Conservation (phyloP, 306 rosid species). For the Cucurbita pepo region DNA sequence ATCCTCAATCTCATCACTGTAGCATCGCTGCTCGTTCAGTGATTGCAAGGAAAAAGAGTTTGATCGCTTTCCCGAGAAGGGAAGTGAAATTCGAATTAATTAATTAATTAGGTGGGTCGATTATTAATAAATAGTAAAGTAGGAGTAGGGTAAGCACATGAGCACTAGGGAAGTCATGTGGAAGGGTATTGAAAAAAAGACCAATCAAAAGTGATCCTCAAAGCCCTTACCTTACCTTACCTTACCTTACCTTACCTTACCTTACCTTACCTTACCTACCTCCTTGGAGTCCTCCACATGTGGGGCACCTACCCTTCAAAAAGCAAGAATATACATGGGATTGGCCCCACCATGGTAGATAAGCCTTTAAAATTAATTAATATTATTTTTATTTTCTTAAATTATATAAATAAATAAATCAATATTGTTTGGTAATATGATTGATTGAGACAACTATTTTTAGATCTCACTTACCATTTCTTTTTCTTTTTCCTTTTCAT, state of each 20-base stretch:
- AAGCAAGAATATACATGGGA: not conserved
- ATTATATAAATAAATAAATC: not conserved
- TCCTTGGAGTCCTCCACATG: constrained; percentile 32
- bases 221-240: constrained; percentile 25
- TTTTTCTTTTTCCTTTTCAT: not conserved
- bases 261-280: constrained; percentile 33
- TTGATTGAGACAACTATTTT: constrained; percentile 3
- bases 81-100: constrained; percentile 5
- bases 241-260: constrained; percentile 42
- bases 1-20: too few relatives aligned
- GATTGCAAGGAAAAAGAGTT: too few relatives aligned
- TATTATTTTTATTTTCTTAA: not conserved
- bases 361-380: constrained; percentile 5
- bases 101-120: constrained; percentile 9
- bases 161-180: constrained; percentile 56
- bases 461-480: not conserved
- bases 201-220: constrained; percentile 18
- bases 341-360: constrained; percentile 16
- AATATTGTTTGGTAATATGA: not conserved
- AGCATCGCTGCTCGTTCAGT: too few relatives aligned
- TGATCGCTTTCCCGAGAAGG: not conserved
- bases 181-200: constrained; percentile 24
- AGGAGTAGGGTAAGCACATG: constrained; percentile 28
- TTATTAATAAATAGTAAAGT: not conserved
- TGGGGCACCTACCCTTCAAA: constrained; percentile 16